Percentiles rank a stretch among this genome's conserved stretches.
phyloP scores from a whole-genome alignment of 176 grass and related monocot genomes.

The Chrysopogon serrulatus region DNA sequence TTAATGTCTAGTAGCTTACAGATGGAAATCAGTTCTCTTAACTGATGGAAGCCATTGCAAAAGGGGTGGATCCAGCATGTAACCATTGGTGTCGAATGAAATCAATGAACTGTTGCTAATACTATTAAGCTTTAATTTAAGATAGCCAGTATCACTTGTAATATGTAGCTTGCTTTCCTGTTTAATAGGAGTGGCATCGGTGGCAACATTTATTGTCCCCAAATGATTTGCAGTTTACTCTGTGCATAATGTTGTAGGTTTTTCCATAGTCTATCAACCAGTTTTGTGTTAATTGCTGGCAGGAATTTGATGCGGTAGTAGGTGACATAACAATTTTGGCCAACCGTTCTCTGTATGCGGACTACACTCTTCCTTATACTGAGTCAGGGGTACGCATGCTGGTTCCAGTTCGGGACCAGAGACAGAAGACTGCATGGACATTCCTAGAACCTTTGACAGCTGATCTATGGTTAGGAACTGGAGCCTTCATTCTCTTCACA shows the following conservation, averaged over 20 bases:
- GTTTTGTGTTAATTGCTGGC: neutral
- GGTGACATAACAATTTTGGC: constrained; percentile 82
- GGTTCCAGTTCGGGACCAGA: constrained; percentile 49
- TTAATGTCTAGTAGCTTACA: neutral
- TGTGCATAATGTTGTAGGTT: neutral
- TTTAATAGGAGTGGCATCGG: neutral
- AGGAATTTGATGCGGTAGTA: constrained; percentile 70
- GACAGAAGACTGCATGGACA: constrained; percentile 65
- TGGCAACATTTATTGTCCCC: neutral
- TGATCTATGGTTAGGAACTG: constrained; percentile 57
- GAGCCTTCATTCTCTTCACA: constrained; percentile 61
- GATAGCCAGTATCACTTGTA: neutral
- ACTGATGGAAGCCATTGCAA: too few relatives aligned
- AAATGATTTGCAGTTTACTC: neutral
- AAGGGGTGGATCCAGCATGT: neutral
- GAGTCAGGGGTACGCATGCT: constrained; percentile 76
- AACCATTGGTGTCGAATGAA: too few relatives aligned
- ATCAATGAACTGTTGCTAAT: neutral
- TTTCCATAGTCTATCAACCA: neutral
- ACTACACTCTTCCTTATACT: constrained; percentile 84
- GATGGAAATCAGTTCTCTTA: too few relatives aligned
- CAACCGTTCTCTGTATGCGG: constrained; percentile 61
- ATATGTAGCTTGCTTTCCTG: neutral
- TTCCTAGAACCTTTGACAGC: constrained; percentile 60
- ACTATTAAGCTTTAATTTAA: neutral